phyloP scores from a whole-genome alignment of 345 rosid species.

The Gossypium turneri region DNA sequence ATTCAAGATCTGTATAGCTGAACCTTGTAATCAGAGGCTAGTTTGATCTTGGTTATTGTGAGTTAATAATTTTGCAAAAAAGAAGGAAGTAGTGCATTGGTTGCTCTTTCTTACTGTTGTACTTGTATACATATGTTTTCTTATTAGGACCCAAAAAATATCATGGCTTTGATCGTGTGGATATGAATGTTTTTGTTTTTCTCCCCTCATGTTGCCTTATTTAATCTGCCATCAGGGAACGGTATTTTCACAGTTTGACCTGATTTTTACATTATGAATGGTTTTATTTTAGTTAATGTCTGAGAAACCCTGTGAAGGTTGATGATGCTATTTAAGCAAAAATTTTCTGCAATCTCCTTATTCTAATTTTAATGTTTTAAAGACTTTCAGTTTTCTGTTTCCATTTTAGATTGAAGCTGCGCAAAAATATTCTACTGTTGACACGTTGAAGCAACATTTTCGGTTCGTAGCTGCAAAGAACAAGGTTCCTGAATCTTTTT shows the following conservation, averaged over 20 bases:
- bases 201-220: neutral
- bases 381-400: constrained; percentile 11
- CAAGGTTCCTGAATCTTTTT: constrained; percentile 55
- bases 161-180: neutral
- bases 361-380: constrained; percentile 14
- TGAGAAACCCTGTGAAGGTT: constrained; percentile 92
- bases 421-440: constrained; percentile 87
- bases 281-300: constrained; percentile 20
- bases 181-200: neutral
- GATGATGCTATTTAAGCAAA: constrained; percentile 1
- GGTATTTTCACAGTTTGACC: neutral
- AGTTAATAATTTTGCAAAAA: neutral
- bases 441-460: constrained; percentile 80
- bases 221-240: neutral
- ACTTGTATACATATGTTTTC: neutral
- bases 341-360: neutral
- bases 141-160: neutral
- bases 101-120: neutral
- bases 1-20: neutral
- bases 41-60: neutral
- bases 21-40: neutral
- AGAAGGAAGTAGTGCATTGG: neutral
- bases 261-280: neutral
- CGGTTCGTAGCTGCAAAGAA: constrained; percentile 69
- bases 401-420: constrained; percentile 78